Percentiles rank a stretch among this genome's conserved stretches.
Conservation (phyloP, 306 rosid genomes). For the Hippophae gyantsensis region DNA sequence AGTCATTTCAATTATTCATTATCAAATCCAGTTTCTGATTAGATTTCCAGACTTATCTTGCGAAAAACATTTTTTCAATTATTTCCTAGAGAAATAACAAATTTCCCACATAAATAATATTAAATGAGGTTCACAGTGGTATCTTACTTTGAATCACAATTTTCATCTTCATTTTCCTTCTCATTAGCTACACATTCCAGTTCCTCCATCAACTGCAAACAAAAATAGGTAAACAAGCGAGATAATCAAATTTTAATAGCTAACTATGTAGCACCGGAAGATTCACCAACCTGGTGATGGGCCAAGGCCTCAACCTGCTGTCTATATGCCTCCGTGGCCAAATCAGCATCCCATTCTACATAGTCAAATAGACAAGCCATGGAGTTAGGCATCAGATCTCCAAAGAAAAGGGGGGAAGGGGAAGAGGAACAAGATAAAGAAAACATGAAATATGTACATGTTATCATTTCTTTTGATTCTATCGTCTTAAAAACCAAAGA, state of each 20-base stretch:
- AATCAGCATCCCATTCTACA: slow-evolving; percentile 96
- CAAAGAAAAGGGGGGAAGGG: too few species aligned
- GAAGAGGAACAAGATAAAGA: too few species aligned
- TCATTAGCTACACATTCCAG: slow-evolving; percentile 74
- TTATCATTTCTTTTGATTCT: too few species aligned
- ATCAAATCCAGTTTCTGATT: too few species aligned
- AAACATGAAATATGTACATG: too few species aligned
- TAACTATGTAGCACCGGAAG: slow-evolving; percentile 10
- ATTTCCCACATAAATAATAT: slow-evolving; percentile 1
- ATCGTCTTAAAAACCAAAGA: too few species aligned
- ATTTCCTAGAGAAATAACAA: background rate
- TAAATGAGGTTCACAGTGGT: slow-evolving; percentile 13
- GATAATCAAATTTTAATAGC: slow-evolving; percentile 6
- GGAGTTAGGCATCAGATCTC: slow-evolving; percentile 9
- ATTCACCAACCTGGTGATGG: slow-evolving; percentile 69
- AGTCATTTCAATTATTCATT: too few species aligned
- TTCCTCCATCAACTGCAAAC: slow-evolving; percentile 80
- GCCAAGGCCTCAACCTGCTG: slow-evolving; percentile 95
- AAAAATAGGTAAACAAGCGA: slow-evolving; percentile 6
- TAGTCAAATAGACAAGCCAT: slow-evolving; percentile 14
- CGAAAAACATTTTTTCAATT: background rate
- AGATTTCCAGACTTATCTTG: too few species aligned
- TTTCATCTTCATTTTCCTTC: slow-evolving; percentile 72
- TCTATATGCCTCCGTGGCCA: slow-evolving; percentile 93
- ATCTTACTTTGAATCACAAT: slow-evolving; percentile 56